Evolutionary conservation across 371 early-diverging fungal genomes (phyloP).

Genomic region (Apophysomyces variabilis): DNA sequence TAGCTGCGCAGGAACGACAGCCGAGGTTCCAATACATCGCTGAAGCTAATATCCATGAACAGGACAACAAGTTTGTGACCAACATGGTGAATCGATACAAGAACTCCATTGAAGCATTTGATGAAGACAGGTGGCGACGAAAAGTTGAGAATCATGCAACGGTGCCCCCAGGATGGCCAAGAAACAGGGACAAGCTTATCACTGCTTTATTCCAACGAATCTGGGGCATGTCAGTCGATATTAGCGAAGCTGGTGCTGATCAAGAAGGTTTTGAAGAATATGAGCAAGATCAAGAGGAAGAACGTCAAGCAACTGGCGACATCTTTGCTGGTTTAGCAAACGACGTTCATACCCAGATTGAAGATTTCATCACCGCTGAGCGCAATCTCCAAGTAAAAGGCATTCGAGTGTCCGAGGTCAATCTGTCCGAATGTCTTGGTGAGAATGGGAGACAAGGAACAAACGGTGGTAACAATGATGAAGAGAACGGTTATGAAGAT

Average conservation of each 20-base stretch:
- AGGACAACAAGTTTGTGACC: neutral
- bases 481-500: neutral
- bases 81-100: neutral
- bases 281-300: no score
- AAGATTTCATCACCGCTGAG: no score
- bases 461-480: neutral
- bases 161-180: no score
- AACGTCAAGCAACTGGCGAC: no score
- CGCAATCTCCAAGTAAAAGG: no score
- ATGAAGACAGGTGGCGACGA: no score
- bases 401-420: slow-evolving; percentile 1
- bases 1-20: neutral
- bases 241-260: neutral
- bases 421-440: slow-evolving; percentile 4
- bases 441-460: neutral
- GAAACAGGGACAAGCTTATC: neutral
- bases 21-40: neutral
- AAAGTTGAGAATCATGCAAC: no score
- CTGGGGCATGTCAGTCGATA: neutral
- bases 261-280: neutral
- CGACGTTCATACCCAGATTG: no score
- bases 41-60: neutral
- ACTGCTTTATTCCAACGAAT: neutral
- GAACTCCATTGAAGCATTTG: neutral
- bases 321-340: no score